Base-by-base conservation (phyloP, 164 flowering plant species). In the Akebia trifoliata region DNA sequence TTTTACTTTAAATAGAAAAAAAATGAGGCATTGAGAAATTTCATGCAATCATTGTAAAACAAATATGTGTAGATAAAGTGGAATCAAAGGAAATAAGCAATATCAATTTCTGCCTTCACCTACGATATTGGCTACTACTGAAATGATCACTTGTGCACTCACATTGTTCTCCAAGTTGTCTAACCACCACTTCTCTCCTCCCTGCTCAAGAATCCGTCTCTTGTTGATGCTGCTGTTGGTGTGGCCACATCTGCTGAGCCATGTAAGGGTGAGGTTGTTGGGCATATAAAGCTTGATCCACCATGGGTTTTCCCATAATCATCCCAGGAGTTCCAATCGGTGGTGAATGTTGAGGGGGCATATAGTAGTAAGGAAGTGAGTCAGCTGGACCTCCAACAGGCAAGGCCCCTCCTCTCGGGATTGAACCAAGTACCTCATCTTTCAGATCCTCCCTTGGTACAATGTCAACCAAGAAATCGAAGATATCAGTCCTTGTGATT, bases 381-480 rank as follows among this genome's bases (percentile, higher is more conserved):
- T 81, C 85, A 3, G 80, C 51, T 11, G 80, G 76, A 56, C 69
- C 74, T 32, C 81, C 81, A 53, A 74, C 77, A 14, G 83, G 74
- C 42, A 75, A 65, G 20, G 65, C 21, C 47, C 76, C 63, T 14
- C 67, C 79, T 51, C 84, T 54, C 0, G 86, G 84, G 25, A 79
- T 65, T 6, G 77, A 63, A 1, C 80, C 77, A 37, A 79, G 70
- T n/a, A 72, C 81, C 66, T 83, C 89, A 59, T 83, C 86, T 68
- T 77, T 81, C 61, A 81, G 47, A 59, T 82, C 87, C 70, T 85
- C 92, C 60, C 88, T 67, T 0, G 92, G 92, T 34, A 85, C 87
- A 49, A 82, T 82, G 61, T 85, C 92, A 22, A 85, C 92, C 65
- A 82, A 55, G 59, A 85, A 85, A 69, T 85, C 92, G 66, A 82